Evolutionary conservation across 495 filamentous ascomycete species (phyloP), one percentile per base, ranked within the genome.

Genomic region (Penicillium nucicola): DNA sequence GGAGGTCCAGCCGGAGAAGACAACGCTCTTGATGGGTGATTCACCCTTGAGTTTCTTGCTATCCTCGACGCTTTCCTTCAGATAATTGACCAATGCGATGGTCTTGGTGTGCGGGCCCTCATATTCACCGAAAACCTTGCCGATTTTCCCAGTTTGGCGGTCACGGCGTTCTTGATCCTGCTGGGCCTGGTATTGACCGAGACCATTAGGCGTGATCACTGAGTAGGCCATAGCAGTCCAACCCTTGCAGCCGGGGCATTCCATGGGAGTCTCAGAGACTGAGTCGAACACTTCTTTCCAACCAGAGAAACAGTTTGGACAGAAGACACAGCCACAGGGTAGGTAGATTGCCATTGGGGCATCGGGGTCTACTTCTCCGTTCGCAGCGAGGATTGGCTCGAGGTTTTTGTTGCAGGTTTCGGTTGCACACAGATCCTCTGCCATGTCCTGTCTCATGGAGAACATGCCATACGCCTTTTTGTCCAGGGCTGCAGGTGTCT

Each of bases 1-100:
- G 2, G 87, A 84, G 0, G 92, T 97, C 92, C 93, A 98, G 23
- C 81, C 83, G 1, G 91, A 96, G 65, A 97, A 97, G 15, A 98
- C 82, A 12, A 98, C 92, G 36, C 86, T 88, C 63, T 95, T 96
- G 67, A 89, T 84, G 0, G 91, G 90, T 0, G 74, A 77, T 48
- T 88, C 79, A 31, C 74, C 69, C 11, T 79, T 72, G 2, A 81
- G 68, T 4, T 66, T 62, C 42, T 77, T 64, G 62, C 84, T 90
- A 55, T 85, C 78, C 32, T 72, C 73, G 42, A 81, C 75, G 36
- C 81, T 76, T 47, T 69, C 66, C 6, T 83, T 66, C 3, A 98
- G 75, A 20, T 85, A 81, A 19, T 83, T 64, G 5, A 97, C 46
- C 5, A 98, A 78, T 1, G 87, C 89, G 37, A 78, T 81, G 0